Evolutionary conservation across 768 basidiomycete species (phyloP), one percentile per base, ranked within the genome.

Genomic region (Mycena chlorophos): DNA sequence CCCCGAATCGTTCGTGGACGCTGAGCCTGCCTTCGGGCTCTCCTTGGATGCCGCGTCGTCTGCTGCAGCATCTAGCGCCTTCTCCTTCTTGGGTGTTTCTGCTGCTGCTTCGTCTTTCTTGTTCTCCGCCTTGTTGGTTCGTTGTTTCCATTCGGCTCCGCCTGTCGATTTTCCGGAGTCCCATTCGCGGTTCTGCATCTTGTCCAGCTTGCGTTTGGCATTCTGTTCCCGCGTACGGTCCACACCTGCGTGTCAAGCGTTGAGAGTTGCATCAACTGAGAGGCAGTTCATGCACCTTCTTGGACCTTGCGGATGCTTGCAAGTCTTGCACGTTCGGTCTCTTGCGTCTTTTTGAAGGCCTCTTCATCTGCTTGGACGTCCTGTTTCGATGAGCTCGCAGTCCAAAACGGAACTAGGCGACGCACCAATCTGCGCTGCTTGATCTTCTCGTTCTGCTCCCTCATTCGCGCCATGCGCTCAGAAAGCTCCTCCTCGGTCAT

Each of bases 311-410:
- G 82, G 51, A 67, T 79, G 37, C 81, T 75, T 5, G 76, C 85
- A 56, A 78, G 75, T 66, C 78, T 85, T 46, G 71, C 76, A 23
- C 82, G 83, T 48, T 90, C 88, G 0, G 70, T 70, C 53, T 87
- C 85, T 63, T 91, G 83, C 4, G 78, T 82, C 71, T 89, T 79
- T 57, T 77, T 79, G 73, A 89, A 92, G 5, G 88, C 88, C 12
- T 86, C 85, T 70, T 89, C 88, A 60, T 93, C 91, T 30, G 89
- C 88, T 69, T 84, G 78, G 5, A 93, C 89, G 60, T 89, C 88
- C 89, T 90, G 27, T 25, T 58, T 40, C 45, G 23, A 57, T 49
- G 22, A 40, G 52, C 49, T n/a, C 31, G 37, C 22, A 19, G 51
- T 56, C 29, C 46, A 43, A n/a, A 22, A 19, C 20, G 29, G 23